Percentiles rank a stretch among this genome's conserved stretches.
Conservation (phyloP, 1,284 basidiomycete species). For the Singerocomus inundabilis region DNA sequence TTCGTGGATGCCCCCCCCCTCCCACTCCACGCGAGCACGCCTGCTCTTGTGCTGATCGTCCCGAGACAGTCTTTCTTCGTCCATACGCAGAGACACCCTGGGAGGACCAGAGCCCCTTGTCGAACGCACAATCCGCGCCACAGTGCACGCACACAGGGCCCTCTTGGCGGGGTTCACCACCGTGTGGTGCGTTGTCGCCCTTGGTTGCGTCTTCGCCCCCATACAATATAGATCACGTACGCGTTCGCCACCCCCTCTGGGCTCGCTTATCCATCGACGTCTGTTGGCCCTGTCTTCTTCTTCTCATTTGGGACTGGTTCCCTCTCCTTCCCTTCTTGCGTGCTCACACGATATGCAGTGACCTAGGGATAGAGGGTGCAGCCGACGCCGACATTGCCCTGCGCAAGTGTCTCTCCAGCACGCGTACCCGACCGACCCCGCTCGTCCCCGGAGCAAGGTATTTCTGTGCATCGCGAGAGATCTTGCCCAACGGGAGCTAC, state of each 20-base stretch:
- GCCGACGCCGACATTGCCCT: conserved; percentile 61
- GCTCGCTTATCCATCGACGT: conserved; percentile 6
- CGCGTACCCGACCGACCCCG: conserved; percentile 36
- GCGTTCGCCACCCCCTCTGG: background rate
- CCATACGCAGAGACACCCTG: conserved; percentile 60
- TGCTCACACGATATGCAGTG: conserved; percentile 35
- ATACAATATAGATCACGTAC: conserved; percentile 9
- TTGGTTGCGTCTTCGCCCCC: background rate
- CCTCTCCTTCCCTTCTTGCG: background rate
- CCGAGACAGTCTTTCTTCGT: conserved; percentile 60
- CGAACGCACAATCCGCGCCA: conserved; percentile 58
- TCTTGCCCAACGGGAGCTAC: conserved; percentile 62
- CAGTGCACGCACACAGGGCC: conserved; percentile 57
- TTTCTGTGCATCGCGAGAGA: conserved; percentile 60
- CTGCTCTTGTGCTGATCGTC: background rate
- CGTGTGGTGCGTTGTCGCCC: conserved; percentile 46
- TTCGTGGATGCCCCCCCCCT: conserved; percentile 68
- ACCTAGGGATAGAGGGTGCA: conserved; percentile 66
- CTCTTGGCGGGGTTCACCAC: conserved; percentile 66
- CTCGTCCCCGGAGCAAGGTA: conserved; percentile 63
- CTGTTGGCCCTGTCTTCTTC: background rate
- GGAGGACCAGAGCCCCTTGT: conserved; percentile 59
- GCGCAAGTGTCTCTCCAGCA: conserved; percentile 50
- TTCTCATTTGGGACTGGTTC: background rate
- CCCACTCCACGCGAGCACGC: no score